phyloP scores from a whole-genome alignment of 2,329 filamentous ascomycete genomes.

The Ophiostoma ips region DNA sequence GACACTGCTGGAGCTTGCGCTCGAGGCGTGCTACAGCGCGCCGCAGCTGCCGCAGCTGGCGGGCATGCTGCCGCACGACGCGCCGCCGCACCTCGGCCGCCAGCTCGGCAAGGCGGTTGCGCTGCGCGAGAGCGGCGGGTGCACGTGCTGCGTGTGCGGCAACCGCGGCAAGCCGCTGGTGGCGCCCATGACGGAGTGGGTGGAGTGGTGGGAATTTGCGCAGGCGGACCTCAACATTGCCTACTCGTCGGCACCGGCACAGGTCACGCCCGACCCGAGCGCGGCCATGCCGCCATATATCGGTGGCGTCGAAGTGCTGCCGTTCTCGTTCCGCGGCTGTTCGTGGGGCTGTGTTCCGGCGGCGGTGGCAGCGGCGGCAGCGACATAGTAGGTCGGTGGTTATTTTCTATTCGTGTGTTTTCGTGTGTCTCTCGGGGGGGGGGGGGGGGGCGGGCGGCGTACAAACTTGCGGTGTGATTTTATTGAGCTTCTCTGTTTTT shows the following conservation, averaged over 20 bases:
- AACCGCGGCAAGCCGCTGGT: constrained; percentile 29
- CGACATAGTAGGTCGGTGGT: too few species aligned
- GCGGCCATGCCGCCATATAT: constrained; percentile 10
- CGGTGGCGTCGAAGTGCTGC: too few species aligned
- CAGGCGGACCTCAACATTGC: constrained; percentile 4
- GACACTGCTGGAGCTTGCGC: constrained; percentile 37
- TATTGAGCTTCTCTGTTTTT: too few species aligned
- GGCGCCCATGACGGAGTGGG: constrained; percentile 39
- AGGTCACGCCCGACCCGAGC: constrained; percentile 2
- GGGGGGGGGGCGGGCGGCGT: too few species aligned
- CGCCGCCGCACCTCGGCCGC: constrained; percentile 25
- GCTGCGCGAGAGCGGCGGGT: constrained; percentile 33
- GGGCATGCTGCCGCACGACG: constrained; percentile 27
- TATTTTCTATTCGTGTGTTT: too few species aligned
- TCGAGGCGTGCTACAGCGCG: constrained; percentile 31
- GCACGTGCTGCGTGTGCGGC: constrained; percentile 37
- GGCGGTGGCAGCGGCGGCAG: too few species aligned
- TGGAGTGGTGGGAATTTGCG: constrained; percentile 43
- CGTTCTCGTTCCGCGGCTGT: constrained; percentile 34
- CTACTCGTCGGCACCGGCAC: not conserved
- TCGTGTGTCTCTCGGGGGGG: too few species aligned
- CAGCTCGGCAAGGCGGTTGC: constrained; percentile 26
- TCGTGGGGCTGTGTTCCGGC: constrained; percentile 34
- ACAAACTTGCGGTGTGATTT: too few species aligned
- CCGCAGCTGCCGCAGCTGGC: constrained; percentile 26